A percentile compares a stretch with the other conserved stretches of the same genome.
phyloP scores from a whole-genome alignment of 768 basidiomycete species.

The Mrakia frigida region DNA sequence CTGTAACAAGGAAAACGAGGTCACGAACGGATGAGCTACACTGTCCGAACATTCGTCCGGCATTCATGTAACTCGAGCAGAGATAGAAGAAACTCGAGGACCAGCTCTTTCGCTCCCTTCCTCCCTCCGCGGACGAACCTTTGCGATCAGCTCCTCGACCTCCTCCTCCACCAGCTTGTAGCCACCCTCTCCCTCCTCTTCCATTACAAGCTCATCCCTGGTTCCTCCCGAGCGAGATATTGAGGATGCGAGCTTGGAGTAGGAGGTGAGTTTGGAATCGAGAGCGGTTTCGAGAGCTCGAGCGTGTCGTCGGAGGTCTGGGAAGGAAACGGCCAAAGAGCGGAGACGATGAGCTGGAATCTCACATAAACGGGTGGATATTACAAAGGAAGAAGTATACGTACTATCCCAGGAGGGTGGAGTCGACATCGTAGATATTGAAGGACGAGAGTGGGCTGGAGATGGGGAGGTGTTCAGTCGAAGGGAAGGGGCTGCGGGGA shows the following conservation, averaged over 20 bases:
- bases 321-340: background rate
- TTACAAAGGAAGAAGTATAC: background rate
- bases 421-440: background rate
- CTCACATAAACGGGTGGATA: background rate
- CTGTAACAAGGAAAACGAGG: slow-evolving; percentile 46
- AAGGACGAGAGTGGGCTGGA: background rate
- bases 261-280: slow-evolving; percentile 82
- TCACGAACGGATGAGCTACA: too few species aligned
- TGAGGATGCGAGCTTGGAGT: slow-evolving; percentile 71
- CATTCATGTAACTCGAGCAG: too few species aligned
- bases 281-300: slow-evolving; percentile 89
- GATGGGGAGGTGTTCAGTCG: background rate
- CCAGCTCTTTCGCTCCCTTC: background rate
- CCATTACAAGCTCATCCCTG: slow-evolving; percentile 57
- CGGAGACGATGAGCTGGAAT: background rate
- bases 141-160: slow-evolving; percentile 75
- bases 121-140: slow-evolving; percentile 52
- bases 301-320: slow-evolving; percentile 71
- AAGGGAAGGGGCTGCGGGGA: slow-evolving; percentile 1
- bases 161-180: slow-evolving; percentile 70
- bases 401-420: slow-evolving; percentile 19
- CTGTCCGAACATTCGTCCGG: too few species aligned
- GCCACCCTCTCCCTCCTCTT: slow-evolving; percentile 56
- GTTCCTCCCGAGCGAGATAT: slow-evolving; percentile 41
- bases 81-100: too few species aligned